These are phyloP conservation scores for Leccinum broughii DNA, from an alignment of 768 basidiomycete species.

Conservation along the genomic window DNA sequence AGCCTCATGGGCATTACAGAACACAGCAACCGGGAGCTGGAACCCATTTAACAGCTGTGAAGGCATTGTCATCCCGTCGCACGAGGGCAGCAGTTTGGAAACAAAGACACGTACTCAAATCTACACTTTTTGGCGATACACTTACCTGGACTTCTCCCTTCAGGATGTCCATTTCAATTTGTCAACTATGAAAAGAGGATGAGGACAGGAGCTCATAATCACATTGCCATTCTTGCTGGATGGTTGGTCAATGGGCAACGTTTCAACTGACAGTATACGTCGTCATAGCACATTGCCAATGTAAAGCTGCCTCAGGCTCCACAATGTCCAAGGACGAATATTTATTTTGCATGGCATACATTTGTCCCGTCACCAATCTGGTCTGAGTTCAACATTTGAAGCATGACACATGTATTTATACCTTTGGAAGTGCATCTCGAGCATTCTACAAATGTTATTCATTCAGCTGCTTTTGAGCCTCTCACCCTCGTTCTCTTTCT, in stretches of 20 bases:
- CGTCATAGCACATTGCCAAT: too few relatives aligned
- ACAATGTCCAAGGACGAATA: too few relatives aligned
- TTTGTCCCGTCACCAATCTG: not conserved
- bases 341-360: too few relatives aligned
- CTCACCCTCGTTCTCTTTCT: not conserved
- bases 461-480: slow-evolving; percentile 4
- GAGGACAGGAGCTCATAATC: too few relatives aligned
- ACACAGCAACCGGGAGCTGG: slow-evolving; percentile 25
- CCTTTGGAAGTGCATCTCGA: not conserved
- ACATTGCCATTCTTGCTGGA: too few relatives aligned
- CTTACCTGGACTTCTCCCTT: slow-evolving; percentile 67
- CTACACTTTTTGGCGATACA: slow-evolving; percentile 51
- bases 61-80: not conserved
- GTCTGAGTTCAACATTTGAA: not conserved
- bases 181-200: too few relatives aligned
- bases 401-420: not conserved
- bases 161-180: slow-evolving; percentile 52
- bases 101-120: slow-evolving; percentile 51
- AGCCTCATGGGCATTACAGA: too few relatives aligned
- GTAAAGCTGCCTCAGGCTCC: too few relatives aligned
- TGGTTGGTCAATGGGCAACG: too few relatives aligned
- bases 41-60: slow-evolving; percentile 41
- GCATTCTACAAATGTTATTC: not conserved
- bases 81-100: not conserved
- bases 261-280: too few relatives aligned